Evolutionary conservation across 345 rosid genomes (phyloP).

Genomic region (Iberis pinnata): DNA sequence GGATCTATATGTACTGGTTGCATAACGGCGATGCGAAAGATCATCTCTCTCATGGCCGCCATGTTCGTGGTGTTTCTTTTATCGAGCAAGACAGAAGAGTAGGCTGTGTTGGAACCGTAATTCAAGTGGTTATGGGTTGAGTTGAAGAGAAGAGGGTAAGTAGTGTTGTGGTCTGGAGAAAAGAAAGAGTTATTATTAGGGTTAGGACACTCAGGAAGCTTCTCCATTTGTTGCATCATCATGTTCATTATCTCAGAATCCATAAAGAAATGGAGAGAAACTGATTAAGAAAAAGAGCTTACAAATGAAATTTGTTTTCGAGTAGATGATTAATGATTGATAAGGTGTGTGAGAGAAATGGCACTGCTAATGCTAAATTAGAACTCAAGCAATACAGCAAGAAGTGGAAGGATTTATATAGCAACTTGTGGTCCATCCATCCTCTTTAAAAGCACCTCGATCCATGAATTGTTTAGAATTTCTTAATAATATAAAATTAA

Average conservation of each 20-base stretch:
- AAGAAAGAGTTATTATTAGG: slow-evolving; percentile 10
- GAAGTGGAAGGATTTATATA: slow-evolving; percentile 33
- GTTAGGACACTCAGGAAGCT: slow-evolving; percentile 51
- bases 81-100: slow-evolving; percentile 28
- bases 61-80: slow-evolving; percentile 42
- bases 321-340: slow-evolving; percentile 15
- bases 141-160: slow-evolving; percentile 22
- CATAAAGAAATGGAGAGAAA: slow-evolving; percentile 27
- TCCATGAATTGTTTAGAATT: too few relatives aligned
- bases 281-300: slow-evolving; percentile 10
- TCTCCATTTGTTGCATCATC: slow-evolving; percentile 62
- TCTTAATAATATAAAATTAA: too few relatives aligned
- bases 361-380: slow-evolving; percentile 27
- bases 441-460: too few relatives aligned
- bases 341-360: slow-evolving; percentile 23
- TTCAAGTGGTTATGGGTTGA: slow-evolving; percentile 25
- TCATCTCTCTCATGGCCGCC: slow-evolving; percentile 83
- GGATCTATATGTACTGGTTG: slow-evolving; percentile 84
- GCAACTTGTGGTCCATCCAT: slow-evolving; percentile 39
- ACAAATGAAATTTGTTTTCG: slow-evolving; percentile 9
- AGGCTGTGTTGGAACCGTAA: slow-evolving; percentile 19
- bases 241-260: slow-evolving; percentile 43
- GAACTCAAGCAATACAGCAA: slow-evolving; percentile 31
- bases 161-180: slow-evolving; percentile 21
- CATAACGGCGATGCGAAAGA: slow-evolving; percentile 79